Conservation (phyloP, 352 stramenopile genomes). For the Phytopythium helicoides region DNA sequence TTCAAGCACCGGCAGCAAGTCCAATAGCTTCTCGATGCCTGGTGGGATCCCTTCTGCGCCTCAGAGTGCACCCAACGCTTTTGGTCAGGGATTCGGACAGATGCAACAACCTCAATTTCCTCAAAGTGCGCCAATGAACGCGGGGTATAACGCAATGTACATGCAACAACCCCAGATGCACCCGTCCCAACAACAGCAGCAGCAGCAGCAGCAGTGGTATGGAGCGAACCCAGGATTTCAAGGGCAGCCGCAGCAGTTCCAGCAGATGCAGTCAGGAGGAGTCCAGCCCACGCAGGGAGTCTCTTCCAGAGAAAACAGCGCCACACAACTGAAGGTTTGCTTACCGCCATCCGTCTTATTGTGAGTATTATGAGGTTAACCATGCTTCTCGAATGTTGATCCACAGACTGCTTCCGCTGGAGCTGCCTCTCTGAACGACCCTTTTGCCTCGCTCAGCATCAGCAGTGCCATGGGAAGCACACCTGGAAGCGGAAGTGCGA, state of each 20-base stretch:
- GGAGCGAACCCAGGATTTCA: slow-evolving; percentile 28
- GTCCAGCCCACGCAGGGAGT: not conserved
- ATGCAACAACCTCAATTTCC: slow-evolving; percentile 6
- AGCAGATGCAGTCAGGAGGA: slow-evolving; percentile 9
- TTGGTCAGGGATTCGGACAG: slow-evolving; percentile 3
- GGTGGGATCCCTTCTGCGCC: not conserved
- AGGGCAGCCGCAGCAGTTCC: slow-evolving; percentile 10
- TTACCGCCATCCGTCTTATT: not conserved
- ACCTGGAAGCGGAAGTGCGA: slow-evolving; percentile 14
- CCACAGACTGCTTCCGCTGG: slow-evolving; percentile 14
- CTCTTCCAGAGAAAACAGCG: slow-evolving; percentile 1
- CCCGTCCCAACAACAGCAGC: slow-evolving; percentile 27
- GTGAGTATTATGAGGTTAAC: not conserved
- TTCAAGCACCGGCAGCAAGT: slow-evolving; percentile 10
- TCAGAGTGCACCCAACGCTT: slow-evolving; percentile 14
- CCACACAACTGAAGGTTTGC: slow-evolving; percentile 4
- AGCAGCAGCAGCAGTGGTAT: slow-evolving; percentile 46
- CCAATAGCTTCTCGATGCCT: slow-evolving; percentile 15
- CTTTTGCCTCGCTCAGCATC: slow-evolving; percentile 70
- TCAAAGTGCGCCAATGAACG: not conserved
- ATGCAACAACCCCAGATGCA: slow-evolving; percentile 41
- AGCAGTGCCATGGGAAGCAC: slow-evolving; percentile 43
- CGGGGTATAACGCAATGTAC: slow-evolving; percentile 7
- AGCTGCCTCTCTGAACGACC: slow-evolving; percentile 55
- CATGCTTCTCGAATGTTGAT: not conserved